A percentile compares a stretch with the other conserved stretches of the same genome.
These are phyloP conservation scores for Fusarium luffae DNA, from an alignment of 2,329 filamentous ascomycete species.

Conservation along the genomic window DNA sequence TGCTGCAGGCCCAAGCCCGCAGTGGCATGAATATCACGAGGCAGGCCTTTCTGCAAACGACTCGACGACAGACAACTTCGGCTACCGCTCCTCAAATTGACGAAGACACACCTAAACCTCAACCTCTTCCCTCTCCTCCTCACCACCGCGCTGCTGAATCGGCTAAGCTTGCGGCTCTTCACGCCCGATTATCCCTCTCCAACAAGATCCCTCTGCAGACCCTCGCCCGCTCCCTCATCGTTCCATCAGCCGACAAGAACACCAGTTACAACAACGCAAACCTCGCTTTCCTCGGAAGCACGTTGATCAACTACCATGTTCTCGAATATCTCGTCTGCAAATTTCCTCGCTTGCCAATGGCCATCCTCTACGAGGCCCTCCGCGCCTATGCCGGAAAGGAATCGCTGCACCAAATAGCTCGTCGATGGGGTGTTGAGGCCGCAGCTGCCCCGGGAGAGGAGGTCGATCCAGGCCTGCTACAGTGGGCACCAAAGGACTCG, in stretches of 20 bases:
- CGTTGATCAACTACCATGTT: slow-evolving; percentile 88
- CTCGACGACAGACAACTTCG: slow-evolving; percentile 50
- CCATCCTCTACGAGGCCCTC: slow-evolving; percentile 87
- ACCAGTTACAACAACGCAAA: slow-evolving; percentile 88
- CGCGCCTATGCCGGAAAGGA: slow-evolving; percentile 83
- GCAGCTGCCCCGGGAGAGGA: slow-evolving; percentile 90
- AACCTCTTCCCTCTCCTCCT: slow-evolving; percentile 75
- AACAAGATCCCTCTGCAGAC: slow-evolving; percentile 85
- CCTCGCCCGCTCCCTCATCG: slow-evolving; percentile 85
- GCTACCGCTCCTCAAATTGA: slow-evolving; percentile 41
- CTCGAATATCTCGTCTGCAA: slow-evolving; percentile 88
- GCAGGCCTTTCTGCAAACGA: slow-evolving; percentile 39
- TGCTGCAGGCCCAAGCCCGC: slow-evolving; percentile 51
- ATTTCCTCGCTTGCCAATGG: slow-evolving; percentile 90
- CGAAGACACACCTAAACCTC: slow-evolving; percentile 36
- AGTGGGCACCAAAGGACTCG: slow-evolving; percentile 71
- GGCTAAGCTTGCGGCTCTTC: slow-evolving; percentile 90
- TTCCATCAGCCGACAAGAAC: slow-evolving; percentile 83
- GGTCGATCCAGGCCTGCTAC: slow-evolving; percentile 90
- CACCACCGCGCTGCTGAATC: slow-evolving; percentile 75
- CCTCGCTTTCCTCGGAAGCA: slow-evolving; percentile 81
- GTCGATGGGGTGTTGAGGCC: slow-evolving; percentile 90
- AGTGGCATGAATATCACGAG: slow-evolving; percentile 27
- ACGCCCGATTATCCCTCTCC: slow-evolving; percentile 87
- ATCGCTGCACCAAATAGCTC: slow-evolving; percentile 77